Evolutionary conservation across 2,329 filamentous ascomycete genomes (phyloP).

Genomic region (Colletotrichum liaoningense): DNA sequence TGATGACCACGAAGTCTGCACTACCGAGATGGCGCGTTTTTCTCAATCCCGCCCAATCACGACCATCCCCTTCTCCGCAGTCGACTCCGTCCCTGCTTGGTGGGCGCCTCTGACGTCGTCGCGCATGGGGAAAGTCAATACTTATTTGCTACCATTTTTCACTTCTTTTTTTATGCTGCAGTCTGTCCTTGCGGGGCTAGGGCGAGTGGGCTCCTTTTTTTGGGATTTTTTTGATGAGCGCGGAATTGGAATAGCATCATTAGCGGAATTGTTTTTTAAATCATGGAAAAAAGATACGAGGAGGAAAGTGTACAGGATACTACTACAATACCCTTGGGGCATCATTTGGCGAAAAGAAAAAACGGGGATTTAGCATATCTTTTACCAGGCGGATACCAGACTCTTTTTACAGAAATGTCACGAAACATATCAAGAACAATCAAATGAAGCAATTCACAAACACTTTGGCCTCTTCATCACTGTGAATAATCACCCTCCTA

Average conservation of each 20-base stretch:
- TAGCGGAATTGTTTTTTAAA: neutral
- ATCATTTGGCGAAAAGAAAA: neutral
- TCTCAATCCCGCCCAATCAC: neutral
- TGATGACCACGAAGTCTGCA: neutral
- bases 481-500: too few relatives aligned
- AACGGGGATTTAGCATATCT: neutral
- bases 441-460: constrained; percentile 14
- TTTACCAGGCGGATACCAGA: neutral
- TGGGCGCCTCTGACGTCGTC: constrained; percentile 26
- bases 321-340: constrained; percentile 2
- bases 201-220: neutral
- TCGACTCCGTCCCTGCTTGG: neutral
- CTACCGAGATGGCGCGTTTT: neutral
- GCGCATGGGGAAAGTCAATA: constrained; percentile 15
- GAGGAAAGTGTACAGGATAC: neutral
- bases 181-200: neutral
- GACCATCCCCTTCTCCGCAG: neutral
- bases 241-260: constrained; percentile 13
- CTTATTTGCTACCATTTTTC: neutral
- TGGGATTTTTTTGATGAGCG: neutral
- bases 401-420: neutral
- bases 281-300: neutral
- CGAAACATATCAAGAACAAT: neutral
- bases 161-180: neutral
- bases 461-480: neutral